phyloP scores from a whole-genome alignment of 2,329 filamentous ascomycete species.

The Ophiocordyceps unilateralis region DNA sequence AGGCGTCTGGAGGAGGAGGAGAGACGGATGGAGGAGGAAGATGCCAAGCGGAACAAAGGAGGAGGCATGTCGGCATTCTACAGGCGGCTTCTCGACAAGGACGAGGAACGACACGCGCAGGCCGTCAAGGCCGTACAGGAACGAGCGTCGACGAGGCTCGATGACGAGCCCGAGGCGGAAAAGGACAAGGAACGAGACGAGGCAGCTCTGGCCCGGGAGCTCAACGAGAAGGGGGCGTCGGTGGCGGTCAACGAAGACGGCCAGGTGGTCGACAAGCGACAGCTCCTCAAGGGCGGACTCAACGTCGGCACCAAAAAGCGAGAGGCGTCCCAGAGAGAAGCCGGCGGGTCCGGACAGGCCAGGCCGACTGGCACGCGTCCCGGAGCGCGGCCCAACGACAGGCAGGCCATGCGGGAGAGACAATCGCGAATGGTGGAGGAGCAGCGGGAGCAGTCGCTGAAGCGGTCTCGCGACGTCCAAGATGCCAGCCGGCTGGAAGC shows the following conservation, averaged over 20 bases:
- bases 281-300: conserved; percentile 57
- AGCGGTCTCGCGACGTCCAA: conserved; percentile 50
- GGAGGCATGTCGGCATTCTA: conserved; percentile 70
- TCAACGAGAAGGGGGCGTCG: conserved; percentile 42
- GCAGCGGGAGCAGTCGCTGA: conserved; percentile 56
- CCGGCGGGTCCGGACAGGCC: conserved; percentile 9
- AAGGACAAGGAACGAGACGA: conserved; percentile 37
- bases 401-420: conserved; percentile 53
- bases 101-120: conserved; percentile 52
- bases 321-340: conserved; percentile 14
- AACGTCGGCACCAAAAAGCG: conserved; percentile 54
- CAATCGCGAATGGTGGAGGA: conserved; percentile 66
- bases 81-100: conserved; percentile 52
- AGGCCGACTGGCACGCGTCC: conserved; percentile 14
- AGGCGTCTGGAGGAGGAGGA: conserved; percentile 55
- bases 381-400: too few species aligned
- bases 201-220: conserved; percentile 47
- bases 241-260: conserved; percentile 68
- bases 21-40: conserved; percentile 42
- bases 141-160: conserved; percentile 22
- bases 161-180: conserved; percentile 15
- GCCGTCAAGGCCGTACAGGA: conserved; percentile 50
- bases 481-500: conserved; percentile 46
- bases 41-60: conserved; percentile 42
- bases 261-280: conserved; percentile 69